A percentile compares a stretch with the other conserved stretches of the same genome.
Evolutionary conservation across 768 basidiomycete species (phyloP).

Genomic region (Tephrocybe sp.): DNA sequence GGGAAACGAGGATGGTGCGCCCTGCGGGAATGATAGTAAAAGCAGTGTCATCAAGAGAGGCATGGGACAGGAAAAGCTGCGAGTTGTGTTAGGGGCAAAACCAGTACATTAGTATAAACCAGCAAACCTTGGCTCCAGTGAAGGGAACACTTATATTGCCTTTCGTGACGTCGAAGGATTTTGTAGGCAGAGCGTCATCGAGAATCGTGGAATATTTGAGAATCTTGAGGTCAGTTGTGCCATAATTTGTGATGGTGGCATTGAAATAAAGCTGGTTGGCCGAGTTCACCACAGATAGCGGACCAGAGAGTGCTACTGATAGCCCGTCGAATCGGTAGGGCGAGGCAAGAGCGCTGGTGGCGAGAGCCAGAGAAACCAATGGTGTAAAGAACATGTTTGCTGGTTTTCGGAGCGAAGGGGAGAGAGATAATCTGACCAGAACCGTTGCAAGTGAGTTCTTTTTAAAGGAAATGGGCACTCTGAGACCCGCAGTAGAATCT

Average conservation of each 20-base stretch:
- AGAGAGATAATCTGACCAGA: too few species aligned
- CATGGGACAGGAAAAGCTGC: constrained; percentile 35
- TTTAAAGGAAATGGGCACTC: too few species aligned
- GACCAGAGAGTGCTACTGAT: constrained; percentile 28
- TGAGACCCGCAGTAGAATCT: too few species aligned
- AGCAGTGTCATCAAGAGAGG: constrained; percentile 34
- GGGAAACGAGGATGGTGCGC: constrained; percentile 34
- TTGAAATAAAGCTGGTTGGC: constrained; percentile 39
- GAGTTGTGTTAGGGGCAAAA: not conserved
- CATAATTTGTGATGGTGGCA: constrained; percentile 41
- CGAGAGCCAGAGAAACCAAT: constrained; percentile 28
- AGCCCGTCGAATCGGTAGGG: constrained; percentile 32
- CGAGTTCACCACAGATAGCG: constrained; percentile 31
- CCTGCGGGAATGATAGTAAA: constrained; percentile 37
- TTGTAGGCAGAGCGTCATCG: constrained; percentile 38
- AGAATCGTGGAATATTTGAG: constrained; percentile 49
- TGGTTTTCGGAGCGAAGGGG: too few species aligned
- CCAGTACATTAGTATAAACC: not conserved
- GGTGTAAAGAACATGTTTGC: constrained; percentile 27
- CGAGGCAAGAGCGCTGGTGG: constrained; percentile 26
- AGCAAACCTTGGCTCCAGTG: constrained; percentile 38
- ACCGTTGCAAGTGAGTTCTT: too few species aligned
- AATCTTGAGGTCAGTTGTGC: constrained; percentile 38
- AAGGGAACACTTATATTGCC: constrained; percentile 34
- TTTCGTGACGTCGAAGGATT: constrained; percentile 41